phyloP scores from a whole-genome alignment of 441 rosid species.

The Breynia disticha region DNA sequence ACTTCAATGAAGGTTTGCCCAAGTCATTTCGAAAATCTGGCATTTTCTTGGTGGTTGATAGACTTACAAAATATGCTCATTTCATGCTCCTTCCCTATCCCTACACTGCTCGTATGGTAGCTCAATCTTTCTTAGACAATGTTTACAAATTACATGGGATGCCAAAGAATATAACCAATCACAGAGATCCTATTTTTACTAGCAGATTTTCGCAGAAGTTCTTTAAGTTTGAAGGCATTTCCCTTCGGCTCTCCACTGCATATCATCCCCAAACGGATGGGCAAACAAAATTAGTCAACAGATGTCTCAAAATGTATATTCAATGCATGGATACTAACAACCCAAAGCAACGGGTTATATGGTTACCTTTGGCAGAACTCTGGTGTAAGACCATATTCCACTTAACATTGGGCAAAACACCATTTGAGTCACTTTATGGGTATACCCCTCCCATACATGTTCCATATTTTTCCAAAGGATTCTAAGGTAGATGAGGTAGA shows the following conservation, averaged over 20 bases:
- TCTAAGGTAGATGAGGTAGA: no score
- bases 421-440: no score
- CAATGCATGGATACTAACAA: not conserved
- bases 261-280: constrained; percentile 4
- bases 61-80: constrained; percentile 6
- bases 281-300: not conserved
- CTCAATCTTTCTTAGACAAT: not conserved
- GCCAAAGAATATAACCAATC: not conserved
- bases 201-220: not conserved
- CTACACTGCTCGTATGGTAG: not conserved
- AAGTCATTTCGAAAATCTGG: not conserved
- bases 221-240: not conserved
- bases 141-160: not conserved
- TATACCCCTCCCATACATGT: no score
- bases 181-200: not conserved
- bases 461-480: no score
- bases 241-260: not conserved
- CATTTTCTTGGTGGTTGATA: constrained; percentile 1
- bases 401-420: not conserved
- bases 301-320: not conserved
- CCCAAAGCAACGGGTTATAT: not conserved
- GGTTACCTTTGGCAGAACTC: not conserved
- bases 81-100: not conserved
- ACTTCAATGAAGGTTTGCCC: not conserved
- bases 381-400: constrained; percentile 5